Evolutionary conservation across 176 grass and related monocot species (phyloP).

Genomic region (Triticum timopheevii): DNA sequence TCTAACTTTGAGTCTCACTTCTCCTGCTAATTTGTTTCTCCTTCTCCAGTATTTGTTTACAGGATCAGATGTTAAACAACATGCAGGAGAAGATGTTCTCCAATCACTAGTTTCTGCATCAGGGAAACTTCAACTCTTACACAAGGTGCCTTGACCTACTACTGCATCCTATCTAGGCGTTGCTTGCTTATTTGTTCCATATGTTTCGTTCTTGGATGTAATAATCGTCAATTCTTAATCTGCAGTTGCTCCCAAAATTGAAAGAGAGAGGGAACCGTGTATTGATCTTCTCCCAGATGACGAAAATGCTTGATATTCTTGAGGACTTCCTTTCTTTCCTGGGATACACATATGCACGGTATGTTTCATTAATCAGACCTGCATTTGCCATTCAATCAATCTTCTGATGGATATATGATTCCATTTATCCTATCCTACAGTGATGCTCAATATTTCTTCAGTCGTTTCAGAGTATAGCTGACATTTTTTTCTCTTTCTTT

Average conservation of each 20-base stretch:
- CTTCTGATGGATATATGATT: neutral
- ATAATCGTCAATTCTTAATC: neutral
- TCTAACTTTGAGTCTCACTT: neutral
- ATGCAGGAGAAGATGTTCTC: conserved; percentile 39
- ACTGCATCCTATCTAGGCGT: neutral
- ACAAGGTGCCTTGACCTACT: conserved; percentile 42
- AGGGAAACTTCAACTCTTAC: conserved; percentile 65
- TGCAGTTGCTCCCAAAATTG: conserved; percentile 64
- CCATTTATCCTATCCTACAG: neutral
- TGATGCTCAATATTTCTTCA: neutral
- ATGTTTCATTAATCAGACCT: conserved; percentile 15
- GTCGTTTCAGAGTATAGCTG: neutral
- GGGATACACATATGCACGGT: conserved; percentile 53
- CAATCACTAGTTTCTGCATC: conserved; percentile 60
- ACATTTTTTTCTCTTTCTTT: neutral
- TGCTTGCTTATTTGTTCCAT: neutral
- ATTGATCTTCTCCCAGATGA: conserved; percentile 73
- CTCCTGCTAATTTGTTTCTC: neutral
- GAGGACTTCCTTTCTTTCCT: conserved; percentile 54
- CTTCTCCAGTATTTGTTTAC: conserved; percentile 54
- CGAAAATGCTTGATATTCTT: conserved; percentile 66
- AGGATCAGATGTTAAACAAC: conserved; percentile 35
- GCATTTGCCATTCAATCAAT: neutral
- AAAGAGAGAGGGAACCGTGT: conserved; percentile 69
- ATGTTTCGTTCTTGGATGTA: neutral